A percentile compares a stretch with the other conserved stretches of the same genome.
Conservation (phyloP, 306 rosid genomes). For the Erythrophleum fordii region DNA sequence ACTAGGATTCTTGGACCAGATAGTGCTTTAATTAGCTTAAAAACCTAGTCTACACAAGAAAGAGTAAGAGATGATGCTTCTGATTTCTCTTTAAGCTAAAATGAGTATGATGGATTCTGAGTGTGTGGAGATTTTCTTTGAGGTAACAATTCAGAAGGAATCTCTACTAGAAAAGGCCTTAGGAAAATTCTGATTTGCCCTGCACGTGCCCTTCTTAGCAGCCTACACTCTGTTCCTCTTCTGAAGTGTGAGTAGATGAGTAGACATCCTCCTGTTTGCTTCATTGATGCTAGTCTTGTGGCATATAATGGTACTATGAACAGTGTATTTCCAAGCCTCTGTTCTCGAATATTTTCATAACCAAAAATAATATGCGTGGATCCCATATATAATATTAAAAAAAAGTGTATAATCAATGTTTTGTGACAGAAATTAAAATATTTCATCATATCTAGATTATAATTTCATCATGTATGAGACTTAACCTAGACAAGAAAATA, state of each 20-base stretch:
- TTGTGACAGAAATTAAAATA: too few species aligned
- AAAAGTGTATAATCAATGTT: background rate
- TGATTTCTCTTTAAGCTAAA: background rate
- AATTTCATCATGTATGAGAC: background rate
- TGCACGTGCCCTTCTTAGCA: background rate
- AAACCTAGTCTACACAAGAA: background rate
- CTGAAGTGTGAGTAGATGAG: conserved; percentile 2
- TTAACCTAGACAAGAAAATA: background rate
- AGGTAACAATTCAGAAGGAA: background rate
- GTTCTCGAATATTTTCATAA: conserved; percentile 33
- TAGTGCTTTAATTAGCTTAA: background rate
- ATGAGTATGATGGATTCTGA: background rate
- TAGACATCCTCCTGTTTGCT: conserved; percentile 14
- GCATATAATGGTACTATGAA: conserved; percentile 20
- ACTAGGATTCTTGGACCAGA: background rate
- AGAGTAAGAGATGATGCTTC: background rate
- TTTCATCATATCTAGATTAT: background rate
- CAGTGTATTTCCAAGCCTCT: conserved; percentile 3
- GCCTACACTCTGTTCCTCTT: conserved; percentile 15
- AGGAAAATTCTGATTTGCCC: conserved; percentile 19
- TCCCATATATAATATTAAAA: background rate
- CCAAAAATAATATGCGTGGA: conserved; percentile 35
- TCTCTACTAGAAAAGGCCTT: background rate
- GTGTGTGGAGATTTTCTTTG: background rate
- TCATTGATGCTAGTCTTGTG: conserved; percentile 28